Evolutionary conservation across 202 grass and related monocot genomes (phyloP).

Genomic region (Hordeum pubiflorum): DNA sequence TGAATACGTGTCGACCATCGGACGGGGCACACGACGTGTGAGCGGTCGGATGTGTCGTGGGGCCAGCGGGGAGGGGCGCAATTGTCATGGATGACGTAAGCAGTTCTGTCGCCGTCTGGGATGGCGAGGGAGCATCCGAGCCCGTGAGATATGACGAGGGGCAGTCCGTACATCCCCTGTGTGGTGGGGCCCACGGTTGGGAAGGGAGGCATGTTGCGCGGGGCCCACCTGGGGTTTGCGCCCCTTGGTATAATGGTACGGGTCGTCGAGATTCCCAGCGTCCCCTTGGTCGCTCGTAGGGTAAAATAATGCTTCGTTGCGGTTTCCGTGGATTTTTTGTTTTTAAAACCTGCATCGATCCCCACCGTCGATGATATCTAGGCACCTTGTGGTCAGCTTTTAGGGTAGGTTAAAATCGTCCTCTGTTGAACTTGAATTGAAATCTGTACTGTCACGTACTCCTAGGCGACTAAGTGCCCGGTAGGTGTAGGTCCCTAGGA

Average conservation of each 20-base stretch:
- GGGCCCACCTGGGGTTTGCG: background rate
- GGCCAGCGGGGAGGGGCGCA: rapidly evolving
- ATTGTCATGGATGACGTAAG: conserved; percentile 62
- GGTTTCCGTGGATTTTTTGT: background rate
- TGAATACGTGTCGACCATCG: background rate
- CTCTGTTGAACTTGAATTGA: background rate
- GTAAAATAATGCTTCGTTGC: background rate
- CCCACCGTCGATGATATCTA: background rate
- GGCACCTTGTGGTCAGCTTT: background rate
- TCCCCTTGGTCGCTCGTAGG: background rate
- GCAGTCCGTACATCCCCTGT: background rate
- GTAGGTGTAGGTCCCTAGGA: background rate
- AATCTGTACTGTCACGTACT: background rate
- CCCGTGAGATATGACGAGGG: background rate
- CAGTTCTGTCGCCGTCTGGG: conserved; percentile 12
- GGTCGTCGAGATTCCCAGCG: background rate
- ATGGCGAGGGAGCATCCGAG: background rate
- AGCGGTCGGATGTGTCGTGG: background rate
- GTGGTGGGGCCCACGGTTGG: background rate
- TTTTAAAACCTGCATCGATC: background rate
- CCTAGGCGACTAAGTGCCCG: background rate
- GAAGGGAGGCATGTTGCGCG: background rate
- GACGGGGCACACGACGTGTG: background rate
- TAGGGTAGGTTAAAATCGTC: background rate
- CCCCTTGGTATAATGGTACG: background rate